Evolutionary conservation across 805 yeast species (phyloP).

Genomic region (Wickerhamomyces xylosicus): DNA sequence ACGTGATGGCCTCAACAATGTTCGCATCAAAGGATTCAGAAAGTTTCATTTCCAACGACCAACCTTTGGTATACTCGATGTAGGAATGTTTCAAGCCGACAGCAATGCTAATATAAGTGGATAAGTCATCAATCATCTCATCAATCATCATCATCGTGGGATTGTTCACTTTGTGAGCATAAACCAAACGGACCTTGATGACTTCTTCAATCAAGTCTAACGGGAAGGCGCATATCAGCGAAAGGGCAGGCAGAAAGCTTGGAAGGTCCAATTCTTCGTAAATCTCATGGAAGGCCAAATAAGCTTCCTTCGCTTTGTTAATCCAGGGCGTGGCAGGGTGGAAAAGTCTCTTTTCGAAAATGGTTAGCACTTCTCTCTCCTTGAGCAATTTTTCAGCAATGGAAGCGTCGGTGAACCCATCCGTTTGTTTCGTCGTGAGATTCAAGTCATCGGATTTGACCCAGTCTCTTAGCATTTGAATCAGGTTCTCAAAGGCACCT

Average conservation of each 20-base stretch:
- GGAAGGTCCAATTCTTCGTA: slow-evolving; percentile 68
- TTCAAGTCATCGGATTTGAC: slow-evolving; percentile 77
- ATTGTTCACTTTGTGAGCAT: slow-evolving; percentile 67
- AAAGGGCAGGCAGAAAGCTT: slow-evolving; percentile 53
- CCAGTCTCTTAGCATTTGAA: slow-evolving; percentile 59
- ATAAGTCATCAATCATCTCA: slow-evolving; percentile 82
- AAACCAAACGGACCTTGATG: slow-evolving; percentile 59
- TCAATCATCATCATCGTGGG: slow-evolving; percentile 96
- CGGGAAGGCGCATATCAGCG: slow-evolving; percentile 66
- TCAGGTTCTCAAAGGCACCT: slow-evolving; percentile 53
- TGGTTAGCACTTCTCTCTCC: slow-evolving; percentile 63
- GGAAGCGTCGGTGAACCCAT: slow-evolving; percentile 47
- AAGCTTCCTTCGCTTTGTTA: slow-evolving; percentile 67
- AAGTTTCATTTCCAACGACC: slow-evolving; percentile 60
- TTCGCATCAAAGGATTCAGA: slow-evolving; percentile 58
- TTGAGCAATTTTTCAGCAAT: slow-evolving; percentile 79
- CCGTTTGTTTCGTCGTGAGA: slow-evolving; percentile 31
- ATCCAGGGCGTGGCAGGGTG: slow-evolving; percentile 71
- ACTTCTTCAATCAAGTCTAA: slow-evolving; percentile 70
- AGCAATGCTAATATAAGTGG: slow-evolving; percentile 65
- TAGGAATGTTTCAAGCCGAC: slow-evolving; percentile 63
- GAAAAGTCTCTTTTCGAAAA: slow-evolving; percentile 62
- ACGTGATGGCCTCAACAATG: slow-evolving; percentile 63
- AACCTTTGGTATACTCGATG: slow-evolving; percentile 45
- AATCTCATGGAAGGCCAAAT: slow-evolving; percentile 45